These are phyloP conservation scores for Umbilicus rupestris DNA, from an alignment of 164 flowering plant species.

Conservation along the genomic window DNA sequence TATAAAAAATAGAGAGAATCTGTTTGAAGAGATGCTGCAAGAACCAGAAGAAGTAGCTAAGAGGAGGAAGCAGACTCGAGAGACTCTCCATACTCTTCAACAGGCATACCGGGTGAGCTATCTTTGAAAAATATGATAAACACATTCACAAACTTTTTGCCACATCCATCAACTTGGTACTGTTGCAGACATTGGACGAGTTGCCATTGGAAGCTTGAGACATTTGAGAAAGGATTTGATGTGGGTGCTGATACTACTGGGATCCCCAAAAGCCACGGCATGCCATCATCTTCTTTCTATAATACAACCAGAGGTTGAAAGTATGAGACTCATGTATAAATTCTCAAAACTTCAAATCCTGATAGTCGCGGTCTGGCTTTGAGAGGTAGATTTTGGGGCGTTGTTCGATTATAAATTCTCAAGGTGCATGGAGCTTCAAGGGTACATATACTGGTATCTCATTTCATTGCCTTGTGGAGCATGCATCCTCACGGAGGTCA, in stretches of 20 bases:
- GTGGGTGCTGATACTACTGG: constrained; percentile 71
- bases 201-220: constrained; percentile 84
- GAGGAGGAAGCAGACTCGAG: constrained; percentile 76
- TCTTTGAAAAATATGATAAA: no score
- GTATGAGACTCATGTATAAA: no score
- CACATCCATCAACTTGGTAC: no score
- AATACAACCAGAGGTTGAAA: neutral
- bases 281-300: constrained; percentile 44
- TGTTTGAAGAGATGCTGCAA: constrained; percentile 88
- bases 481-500: no score
- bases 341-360: constrained; percentile 30
- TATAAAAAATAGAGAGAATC: constrained; percentile 50
- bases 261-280: constrained; percentile 70
- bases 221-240: constrained; percentile 65
- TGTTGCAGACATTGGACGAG: constrained; percentile 73
- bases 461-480: neutral
- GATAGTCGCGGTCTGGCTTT: no score
- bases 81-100: constrained; percentile 60
- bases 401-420: neutral
- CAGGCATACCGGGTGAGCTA: constrained; percentile 77
- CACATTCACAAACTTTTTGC: no score
- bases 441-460: neutral
- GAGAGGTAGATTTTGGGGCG: no score
- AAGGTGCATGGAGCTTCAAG: neutral
- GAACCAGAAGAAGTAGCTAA: constrained; percentile 80